Percentiles rank a stretch among this genome's conserved stretches.
phyloP scores from a whole-genome alignment of 179 eudicot species.

The Silene vulgaris region DNA sequence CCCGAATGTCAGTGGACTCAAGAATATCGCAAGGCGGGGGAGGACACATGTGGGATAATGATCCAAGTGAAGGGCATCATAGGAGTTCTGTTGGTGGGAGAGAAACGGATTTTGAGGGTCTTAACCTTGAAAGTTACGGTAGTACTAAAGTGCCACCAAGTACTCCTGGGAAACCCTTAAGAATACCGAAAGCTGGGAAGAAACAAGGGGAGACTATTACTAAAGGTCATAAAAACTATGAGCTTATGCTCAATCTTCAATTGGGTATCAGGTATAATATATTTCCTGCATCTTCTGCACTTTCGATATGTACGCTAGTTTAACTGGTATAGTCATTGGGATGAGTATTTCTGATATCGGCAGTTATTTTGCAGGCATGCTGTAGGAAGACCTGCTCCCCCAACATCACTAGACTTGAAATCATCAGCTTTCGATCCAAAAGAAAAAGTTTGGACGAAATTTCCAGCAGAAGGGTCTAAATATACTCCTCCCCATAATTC shows the following conservation, averaged over 20 bases:
- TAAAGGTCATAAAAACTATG: conserved; percentile 83
- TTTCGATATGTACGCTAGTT: not conserved
- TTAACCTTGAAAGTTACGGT: conserved; percentile 30
- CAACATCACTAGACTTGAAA: conserved; percentile 66
- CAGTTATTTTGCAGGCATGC: conserved; percentile 54
- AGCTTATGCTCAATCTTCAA: conserved; percentile 92
- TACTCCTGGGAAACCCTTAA: conserved; percentile 38
- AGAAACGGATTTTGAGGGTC: conserved; percentile 38
- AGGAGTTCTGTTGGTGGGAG: conserved; percentile 41
- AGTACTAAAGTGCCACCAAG: conserved; percentile 16
- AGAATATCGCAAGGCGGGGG: conserved; percentile 28
- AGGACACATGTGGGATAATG: conserved; percentile 33
- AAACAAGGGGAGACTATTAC: conserved; percentile 69
- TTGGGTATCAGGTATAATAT: conserved; percentile 79
- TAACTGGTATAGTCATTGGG: not conserved
- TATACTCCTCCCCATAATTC: conserved; percentile 95
- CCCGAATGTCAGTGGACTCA: conserved; percentile 67
- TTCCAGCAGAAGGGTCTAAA: conserved; percentile 89
- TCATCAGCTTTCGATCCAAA: conserved; percentile 76
- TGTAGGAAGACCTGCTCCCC: conserved; percentile 86
- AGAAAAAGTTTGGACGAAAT: conserved; percentile 84
- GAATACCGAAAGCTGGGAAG: conserved; percentile 42
- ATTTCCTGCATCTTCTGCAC: not conserved
- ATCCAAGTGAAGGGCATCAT: conserved; percentile 27
- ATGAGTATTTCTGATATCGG: not conserved